Evolutionary conservation across 2,329 filamentous ascomycete species (phyloP).

Genomic region (Arthrinium puccinioides): DNA sequence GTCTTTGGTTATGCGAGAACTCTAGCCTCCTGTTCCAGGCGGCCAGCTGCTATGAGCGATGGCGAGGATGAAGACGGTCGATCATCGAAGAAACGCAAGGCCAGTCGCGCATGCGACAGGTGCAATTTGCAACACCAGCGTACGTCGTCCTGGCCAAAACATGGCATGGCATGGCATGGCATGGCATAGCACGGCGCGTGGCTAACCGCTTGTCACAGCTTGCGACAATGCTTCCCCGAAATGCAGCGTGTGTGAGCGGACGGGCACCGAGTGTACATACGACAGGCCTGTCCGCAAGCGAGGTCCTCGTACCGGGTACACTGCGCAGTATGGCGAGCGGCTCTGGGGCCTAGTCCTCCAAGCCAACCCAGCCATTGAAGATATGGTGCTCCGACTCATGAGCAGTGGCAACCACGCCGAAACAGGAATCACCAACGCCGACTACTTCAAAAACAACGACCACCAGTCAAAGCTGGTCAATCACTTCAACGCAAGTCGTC

Average conservation of each 20-base stretch:
- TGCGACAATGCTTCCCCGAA: constrained; percentile 40
- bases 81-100: constrained; percentile 3
- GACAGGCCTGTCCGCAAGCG: constrained; percentile 25
- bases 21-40: constrained; percentile 1
- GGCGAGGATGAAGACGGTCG: constrained; percentile 22
- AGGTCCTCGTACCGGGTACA: constrained; percentile 25
- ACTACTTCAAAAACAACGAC: constrained; percentile 24
- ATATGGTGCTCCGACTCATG: constrained; percentile 21
- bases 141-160: no score
- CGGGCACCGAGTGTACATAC: constrained; percentile 26
- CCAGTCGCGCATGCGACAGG: constrained; percentile 3
- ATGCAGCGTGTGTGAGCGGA: constrained; percentile 34
- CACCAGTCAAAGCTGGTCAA: constrained; percentile 25
- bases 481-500: constrained; percentile 22
- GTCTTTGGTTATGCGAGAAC: constrained; percentile 2
- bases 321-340: constrained; percentile 25
- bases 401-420: constrained; percentile 19
- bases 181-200: constrained; percentile 39
- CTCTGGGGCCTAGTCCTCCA: constrained; percentile 25
- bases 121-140: constrained; percentile 4
- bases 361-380: constrained; percentile 22
- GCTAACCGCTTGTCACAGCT: no score
- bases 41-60: constrained; percentile 17
- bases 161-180: constrained; percentile 31
- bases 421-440: constrained; percentile 21